Evolutionary conservation across 2,329 filamentous ascomycete genomes (phyloP).

Genomic region (Blastomyces parvus): DNA sequence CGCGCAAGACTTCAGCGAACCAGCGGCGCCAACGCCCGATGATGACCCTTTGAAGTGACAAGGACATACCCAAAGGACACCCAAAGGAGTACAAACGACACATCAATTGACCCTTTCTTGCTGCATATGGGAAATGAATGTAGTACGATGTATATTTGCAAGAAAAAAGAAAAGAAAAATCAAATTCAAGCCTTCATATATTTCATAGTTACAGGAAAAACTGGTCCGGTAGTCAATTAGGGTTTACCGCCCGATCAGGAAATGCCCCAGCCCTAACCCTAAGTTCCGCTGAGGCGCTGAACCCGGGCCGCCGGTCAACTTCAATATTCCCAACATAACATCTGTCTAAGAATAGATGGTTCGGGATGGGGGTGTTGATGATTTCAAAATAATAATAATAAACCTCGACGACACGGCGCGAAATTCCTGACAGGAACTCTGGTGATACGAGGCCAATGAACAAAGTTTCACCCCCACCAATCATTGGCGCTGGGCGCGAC

Average conservation of each 20-base stretch:
- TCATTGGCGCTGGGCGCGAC: neutral
- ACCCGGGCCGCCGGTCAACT: neutral
- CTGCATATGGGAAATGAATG: neutral
- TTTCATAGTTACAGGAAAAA: neutral
- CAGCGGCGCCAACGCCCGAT: neutral
- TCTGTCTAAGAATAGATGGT: neutral
- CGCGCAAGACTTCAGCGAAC: neutral
- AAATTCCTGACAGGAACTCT: neutral
- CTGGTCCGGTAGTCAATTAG: neutral
- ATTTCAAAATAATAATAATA: neutral
- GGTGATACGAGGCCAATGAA: neutral
- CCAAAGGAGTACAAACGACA: constrained; percentile 1
- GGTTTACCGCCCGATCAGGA: neutral
- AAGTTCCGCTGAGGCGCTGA: neutral
- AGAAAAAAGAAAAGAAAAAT: neutral
- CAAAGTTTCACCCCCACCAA: neutral
- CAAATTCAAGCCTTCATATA: neutral
- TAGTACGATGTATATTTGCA: neutral
- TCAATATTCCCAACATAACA: neutral
- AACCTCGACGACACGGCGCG: neutral
- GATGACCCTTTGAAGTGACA: neutral
- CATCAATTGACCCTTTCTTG: neutral
- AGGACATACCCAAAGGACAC: neutral
- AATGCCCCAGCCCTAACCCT: neutral
- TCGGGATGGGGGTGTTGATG: no score